Conservation (phyloP, 225 moss, liverwort and hornwort genomes). For the Climacium dendroides region DNA sequence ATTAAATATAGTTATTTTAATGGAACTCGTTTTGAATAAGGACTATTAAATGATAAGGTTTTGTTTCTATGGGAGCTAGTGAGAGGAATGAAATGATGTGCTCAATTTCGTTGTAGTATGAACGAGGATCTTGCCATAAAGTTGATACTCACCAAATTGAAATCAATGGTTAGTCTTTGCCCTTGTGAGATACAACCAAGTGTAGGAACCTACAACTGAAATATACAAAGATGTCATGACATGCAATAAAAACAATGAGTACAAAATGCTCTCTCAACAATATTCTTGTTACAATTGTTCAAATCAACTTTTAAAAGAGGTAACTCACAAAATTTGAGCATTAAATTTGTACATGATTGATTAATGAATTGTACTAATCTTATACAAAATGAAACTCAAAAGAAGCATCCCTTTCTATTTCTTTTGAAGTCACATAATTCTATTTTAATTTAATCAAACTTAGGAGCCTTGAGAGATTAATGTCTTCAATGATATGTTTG, state of each 20-base stretch:
- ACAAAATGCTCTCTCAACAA: not conserved
- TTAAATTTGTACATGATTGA: not conserved
- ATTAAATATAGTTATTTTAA: too few relatives aligned
- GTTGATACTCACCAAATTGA: not conserved
- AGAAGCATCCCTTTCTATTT: not conserved
- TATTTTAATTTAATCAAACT: not conserved
- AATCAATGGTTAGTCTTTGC: not conserved
- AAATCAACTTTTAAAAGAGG: not conserved
- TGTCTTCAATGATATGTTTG: not conserved
- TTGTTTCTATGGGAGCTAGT: not conserved
- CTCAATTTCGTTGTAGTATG: not conserved
- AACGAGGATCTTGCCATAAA: fast-evolving
- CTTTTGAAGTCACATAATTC: not conserved
- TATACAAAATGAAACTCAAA: not conserved
- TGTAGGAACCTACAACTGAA: not conserved
- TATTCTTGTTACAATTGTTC: not conserved
- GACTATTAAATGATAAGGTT: not conserved
- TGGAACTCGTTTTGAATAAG: not conserved
- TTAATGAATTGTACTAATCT: not conserved
- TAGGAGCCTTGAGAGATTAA: not conserved
- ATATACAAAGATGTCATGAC: not conserved
- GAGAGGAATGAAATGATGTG: not conserved
- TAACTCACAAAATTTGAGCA: not conserved
- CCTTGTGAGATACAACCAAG: fast-evolving
- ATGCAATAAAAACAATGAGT: not conserved